These are phyloP conservation scores for Paecilomyces sp. DNA, from an alignment of 2,329 filamentous ascomycete genomes.

Conservation along the genomic window DNA sequence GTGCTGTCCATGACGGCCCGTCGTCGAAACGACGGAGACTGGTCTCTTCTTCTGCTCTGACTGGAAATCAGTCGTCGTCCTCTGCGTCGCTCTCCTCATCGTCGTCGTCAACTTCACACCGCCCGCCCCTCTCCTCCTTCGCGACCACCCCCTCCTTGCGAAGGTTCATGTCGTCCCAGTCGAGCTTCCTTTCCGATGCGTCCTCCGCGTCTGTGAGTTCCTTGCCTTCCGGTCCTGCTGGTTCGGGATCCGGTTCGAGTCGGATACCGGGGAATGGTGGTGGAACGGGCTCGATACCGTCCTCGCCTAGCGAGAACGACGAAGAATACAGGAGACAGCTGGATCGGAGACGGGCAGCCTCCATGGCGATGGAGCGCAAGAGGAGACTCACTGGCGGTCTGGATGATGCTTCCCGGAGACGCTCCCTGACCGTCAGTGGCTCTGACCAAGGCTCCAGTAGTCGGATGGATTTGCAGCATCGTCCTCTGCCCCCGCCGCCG, in stretches of 20 bases:
- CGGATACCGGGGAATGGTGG: constrained; percentile 6
- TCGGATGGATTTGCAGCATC: constrained; percentile 9
- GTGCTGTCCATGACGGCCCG: constrained; percentile 25
- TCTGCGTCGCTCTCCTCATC: constrained; percentile 4
- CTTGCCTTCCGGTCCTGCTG: constrained; percentile 4
- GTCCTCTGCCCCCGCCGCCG: background rate
- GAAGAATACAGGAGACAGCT: constrained; percentile 5
- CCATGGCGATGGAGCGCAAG: constrained; percentile 30
- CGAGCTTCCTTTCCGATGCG: constrained; percentile 11
- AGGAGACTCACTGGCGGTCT: constrained; percentile 32
- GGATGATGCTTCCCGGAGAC: constrained; percentile 18
- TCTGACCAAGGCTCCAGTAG: constrained; percentile 11
- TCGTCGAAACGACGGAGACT: constrained; percentile 26
- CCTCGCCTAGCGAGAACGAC: background rate
- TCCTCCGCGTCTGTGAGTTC: constrained; percentile 8
- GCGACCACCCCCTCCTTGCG: background rate
- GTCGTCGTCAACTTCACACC: background rate
- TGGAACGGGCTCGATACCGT: constrained; percentile 7
- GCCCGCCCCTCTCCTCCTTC: background rate
- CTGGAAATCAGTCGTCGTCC: constrained; percentile 7
- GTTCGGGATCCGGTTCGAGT: constrained; percentile 11
- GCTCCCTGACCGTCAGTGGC: constrained; percentile 5
- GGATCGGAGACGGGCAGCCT: constrained; percentile 14
- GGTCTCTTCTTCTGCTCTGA: constrained; percentile 17
- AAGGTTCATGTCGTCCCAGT: constrained; percentile 18